A percentile compares a stretch with the other conserved stretches of the same genome.
These are phyloP conservation scores for Torulaspora globosa DNA, from an alignment of 1,139 yeast genomes.

Conservation along the genomic window DNA sequence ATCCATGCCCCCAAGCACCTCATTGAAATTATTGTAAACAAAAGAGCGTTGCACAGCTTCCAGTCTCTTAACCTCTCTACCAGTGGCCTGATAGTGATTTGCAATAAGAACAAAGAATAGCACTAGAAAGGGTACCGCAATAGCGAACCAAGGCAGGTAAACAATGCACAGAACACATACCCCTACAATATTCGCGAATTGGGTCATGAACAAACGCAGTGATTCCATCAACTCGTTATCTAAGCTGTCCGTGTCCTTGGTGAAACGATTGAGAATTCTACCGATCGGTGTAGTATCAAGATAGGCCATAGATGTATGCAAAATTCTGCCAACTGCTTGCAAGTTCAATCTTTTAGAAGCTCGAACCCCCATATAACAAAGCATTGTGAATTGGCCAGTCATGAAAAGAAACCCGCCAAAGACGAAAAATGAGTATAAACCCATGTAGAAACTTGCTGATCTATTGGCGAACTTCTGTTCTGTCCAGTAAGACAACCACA, in stretches of 20 bases:
- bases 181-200: slow-evolving; percentile 56
- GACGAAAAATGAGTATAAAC: slow-evolving; percentile 57
- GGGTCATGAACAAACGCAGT: slow-evolving; percentile 48
- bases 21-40: slow-evolving; percentile 75
- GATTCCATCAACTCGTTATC: slow-evolving; percentile 71
- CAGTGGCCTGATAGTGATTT: slow-evolving; percentile 67
- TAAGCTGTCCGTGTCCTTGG: slow-evolving; percentile 79
- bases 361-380: slow-evolving; percentile 52
- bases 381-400: slow-evolving; percentile 48
- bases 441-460: slow-evolving; percentile 62
- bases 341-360: slow-evolving; percentile 44
- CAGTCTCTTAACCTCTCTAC: slow-evolving; percentile 77
- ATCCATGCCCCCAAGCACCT: slow-evolving; percentile 64
- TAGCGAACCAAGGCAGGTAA: slow-evolving; percentile 73
- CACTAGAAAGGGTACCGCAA: slow-evolving; percentile 58
- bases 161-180: slow-evolving; percentile 63
- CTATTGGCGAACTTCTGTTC: slow-evolving; percentile 51
- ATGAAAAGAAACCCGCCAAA: slow-evolving; percentile 47
- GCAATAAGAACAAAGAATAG: slow-evolving; percentile 49
- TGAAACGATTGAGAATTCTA: slow-evolving; percentile 64
- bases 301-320: slow-evolving; percentile 71
- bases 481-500: slow-evolving; percentile 87
- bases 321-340: slow-evolving; percentile 55
- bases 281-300: slow-evolving; percentile 70
- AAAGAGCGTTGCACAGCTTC: slow-evolving; percentile 74